phyloP scores from a whole-genome alignment of 2,329 filamentous ascomycete genomes.

The Lasiodiplodia gonubiensis region DNA sequence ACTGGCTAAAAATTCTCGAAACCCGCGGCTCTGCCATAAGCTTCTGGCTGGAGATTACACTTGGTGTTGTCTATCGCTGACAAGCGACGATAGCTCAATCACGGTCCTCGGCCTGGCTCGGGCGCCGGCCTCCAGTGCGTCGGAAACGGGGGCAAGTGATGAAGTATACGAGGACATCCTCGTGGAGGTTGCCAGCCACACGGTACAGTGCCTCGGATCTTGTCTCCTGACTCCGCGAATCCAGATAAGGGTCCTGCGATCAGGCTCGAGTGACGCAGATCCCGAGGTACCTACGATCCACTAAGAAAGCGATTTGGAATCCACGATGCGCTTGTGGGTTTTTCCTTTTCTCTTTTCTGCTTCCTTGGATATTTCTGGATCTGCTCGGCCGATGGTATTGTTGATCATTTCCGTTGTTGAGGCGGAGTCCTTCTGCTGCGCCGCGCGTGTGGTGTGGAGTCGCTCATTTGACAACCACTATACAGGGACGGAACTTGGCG shows the following conservation, averaged over 20 bases:
- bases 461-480: not conserved
- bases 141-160: not conserved
- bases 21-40: not conserved
- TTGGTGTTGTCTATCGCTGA: not conserved
- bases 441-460: slow-evolving; percentile 6
- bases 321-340: not conserved
- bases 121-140: not conserved
- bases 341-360: too few species aligned
- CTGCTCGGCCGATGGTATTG: not conserved
- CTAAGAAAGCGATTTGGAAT: not conserved
- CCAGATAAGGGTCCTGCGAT: not conserved
- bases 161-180: not conserved
- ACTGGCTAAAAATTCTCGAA: too few species aligned
- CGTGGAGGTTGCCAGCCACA: slow-evolving; percentile 2
- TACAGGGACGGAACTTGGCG: not conserved
- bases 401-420: not conserved
- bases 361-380: not conserved
- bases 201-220: not conserved
- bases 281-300: not conserved
- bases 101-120: not conserved
- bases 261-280: not conserved
- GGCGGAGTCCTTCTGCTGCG: not conserved
- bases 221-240: not conserved
- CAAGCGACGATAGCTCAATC: not conserved
- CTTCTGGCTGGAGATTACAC: not conserved